phyloP scores from a whole-genome alignment of 2,329 filamentous ascomycete species.

The Aspergillus spinulosporus region DNA sequence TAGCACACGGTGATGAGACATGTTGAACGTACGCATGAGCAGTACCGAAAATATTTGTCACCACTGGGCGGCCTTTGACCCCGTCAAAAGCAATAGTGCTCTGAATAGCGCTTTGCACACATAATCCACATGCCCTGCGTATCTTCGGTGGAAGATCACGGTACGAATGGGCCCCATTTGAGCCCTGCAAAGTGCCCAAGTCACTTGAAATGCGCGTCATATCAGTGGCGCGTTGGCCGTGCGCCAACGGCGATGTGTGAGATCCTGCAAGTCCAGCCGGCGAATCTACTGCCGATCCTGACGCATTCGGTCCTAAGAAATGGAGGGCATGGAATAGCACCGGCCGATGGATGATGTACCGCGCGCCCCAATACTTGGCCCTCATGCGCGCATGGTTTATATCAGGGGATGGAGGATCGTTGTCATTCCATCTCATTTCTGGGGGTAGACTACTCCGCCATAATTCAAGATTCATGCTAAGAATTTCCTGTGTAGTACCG shows the following conservation, averaged over 20 bases:
- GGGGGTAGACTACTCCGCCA: slow-evolving; percentile 56
- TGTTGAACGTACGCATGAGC: slow-evolving; percentile 76
- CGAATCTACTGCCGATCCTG: slow-evolving; percentile 43
- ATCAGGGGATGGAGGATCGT: slow-evolving; percentile 69
- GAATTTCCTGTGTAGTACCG: slow-evolving; percentile 39
- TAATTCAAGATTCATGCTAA: slow-evolving; percentile 52
- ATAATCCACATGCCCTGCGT: slow-evolving; percentile 58
- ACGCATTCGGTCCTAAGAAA: slow-evolving; percentile 39
- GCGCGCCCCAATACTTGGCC: slow-evolving; percentile 91
- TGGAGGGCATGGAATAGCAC: slow-evolving; percentile 64
- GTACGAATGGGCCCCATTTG: slow-evolving; percentile 14
- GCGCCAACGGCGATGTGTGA: slow-evolving; percentile 28
- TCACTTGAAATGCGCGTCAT: slow-evolving; percentile 38
- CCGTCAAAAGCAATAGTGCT: slow-evolving; percentile 82
- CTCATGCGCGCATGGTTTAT: slow-evolving; percentile 81
- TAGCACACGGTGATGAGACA: background rate
- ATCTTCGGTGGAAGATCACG: slow-evolving; percentile 45
- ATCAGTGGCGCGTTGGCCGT: slow-evolving; percentile 30
- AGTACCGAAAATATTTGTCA: slow-evolving; percentile 96
- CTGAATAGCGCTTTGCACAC: slow-evolving; percentile 72
- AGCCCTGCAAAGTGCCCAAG: slow-evolving; percentile 25
- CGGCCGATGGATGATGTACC: slow-evolving; percentile 84
- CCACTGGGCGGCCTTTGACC: slow-evolving; percentile 65
- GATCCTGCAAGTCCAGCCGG: slow-evolving; percentile 23
- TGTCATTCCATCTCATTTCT: slow-evolving; percentile 62